Base-by-base conservation (phyloP, 2,329 filamentous ascomycete genomes). In the Claviceps maximensis region DNA sequence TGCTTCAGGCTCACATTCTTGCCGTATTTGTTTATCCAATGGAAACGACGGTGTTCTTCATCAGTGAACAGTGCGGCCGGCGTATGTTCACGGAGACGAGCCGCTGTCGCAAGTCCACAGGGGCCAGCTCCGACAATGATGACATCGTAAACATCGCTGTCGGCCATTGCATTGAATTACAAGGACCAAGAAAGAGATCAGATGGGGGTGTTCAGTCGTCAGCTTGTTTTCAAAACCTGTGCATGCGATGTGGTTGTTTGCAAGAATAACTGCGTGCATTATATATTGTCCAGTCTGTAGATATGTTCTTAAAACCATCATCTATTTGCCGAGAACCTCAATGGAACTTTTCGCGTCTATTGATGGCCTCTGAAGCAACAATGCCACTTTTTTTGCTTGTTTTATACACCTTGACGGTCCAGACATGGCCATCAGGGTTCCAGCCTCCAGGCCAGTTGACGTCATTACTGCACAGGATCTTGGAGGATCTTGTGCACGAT, bases 31-130 rank as follows among this genome's bases (percentile, higher is more conserved):
- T 75, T 76, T 53, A 89, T 83, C 83, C 86, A 89, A 65, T 87
- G 81, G 63, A 87, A 91, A n/a, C 87, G 76, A 44, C 84, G 80
- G 61, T 91, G 86, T 62, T 91, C 87, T 58, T 87, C 85, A 62
- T 91, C 86, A 0, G 87, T 90, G 67, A 91, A 91, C 51, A 89
- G 79, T 1, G 87, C 86, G 0, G 84, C 87, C 0, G 87, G 87
- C 0, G 84, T 86, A 52, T 77, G 74, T 66, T 91, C 87, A 44
- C 78, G 76, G 1, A 91, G 75, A 4, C 87, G 78, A 1, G 86
- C 81, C 9, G 87, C 85, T 6, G 86, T 79, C 5, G 84, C 85
- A 3, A 91, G 79, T 4, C 86, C 86, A 58, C 82, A 86, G 4
- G 87, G 86, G 0, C 87, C 87, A 7, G 82, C 85, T 9, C 87